Evolutionary conservation across 2,329 filamentous ascomycete genomes (phyloP).

Genomic region (Drechslera avenae): DNA sequence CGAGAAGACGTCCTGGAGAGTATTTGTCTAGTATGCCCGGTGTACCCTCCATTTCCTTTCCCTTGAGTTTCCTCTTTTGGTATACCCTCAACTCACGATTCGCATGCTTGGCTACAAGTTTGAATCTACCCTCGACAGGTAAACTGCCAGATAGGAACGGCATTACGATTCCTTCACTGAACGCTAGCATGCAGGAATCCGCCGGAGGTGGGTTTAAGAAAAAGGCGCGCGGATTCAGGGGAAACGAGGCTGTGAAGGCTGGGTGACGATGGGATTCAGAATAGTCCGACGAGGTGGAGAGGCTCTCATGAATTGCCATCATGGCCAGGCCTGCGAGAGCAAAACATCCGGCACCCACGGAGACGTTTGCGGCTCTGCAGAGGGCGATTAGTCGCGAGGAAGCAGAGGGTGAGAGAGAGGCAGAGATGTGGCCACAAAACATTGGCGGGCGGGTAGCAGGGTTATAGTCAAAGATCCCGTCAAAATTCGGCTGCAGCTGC

Average conservation of each 20-base stretch:
- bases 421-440: slow-evolving; percentile 41
- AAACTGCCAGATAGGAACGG: slow-evolving; percentile 49
- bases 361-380: slow-evolving; percentile 47
- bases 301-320: slow-evolving; percentile 52
- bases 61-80: slow-evolving; percentile 49
- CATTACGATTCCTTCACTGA: slow-evolving; percentile 54
- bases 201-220: slow-evolving; percentile 47
- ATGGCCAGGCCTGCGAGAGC: slow-evolving; percentile 54
- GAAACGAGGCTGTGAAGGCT: slow-evolving; percentile 54
- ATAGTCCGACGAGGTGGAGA: slow-evolving; percentile 24
- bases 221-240: slow-evolving; percentile 54
- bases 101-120: slow-evolving; percentile 48
- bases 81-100: slow-evolving; percentile 52
- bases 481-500: slow-evolving; percentile 40
- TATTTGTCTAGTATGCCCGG: slow-evolving; percentile 39
- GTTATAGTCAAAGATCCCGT: slow-evolving; percentile 48
- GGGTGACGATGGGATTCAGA: slow-evolving; percentile 8
- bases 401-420: slow-evolving; percentile 38
- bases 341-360: slow-evolving; percentile 54
- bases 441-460: slow-evolving; percentile 41
- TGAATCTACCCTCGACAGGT: slow-evolving; percentile 46
- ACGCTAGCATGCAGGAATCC: slow-evolving; percentile 55
- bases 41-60: slow-evolving; percentile 18
- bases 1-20: slow-evolving; percentile 49
- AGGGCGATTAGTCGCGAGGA: slow-evolving; percentile 47